Evolutionary conservation across 495 filamentous ascomycete species (phyloP), one percentile per base, ranked within the genome.

Genomic region (Terfezia claveryi): DNA sequence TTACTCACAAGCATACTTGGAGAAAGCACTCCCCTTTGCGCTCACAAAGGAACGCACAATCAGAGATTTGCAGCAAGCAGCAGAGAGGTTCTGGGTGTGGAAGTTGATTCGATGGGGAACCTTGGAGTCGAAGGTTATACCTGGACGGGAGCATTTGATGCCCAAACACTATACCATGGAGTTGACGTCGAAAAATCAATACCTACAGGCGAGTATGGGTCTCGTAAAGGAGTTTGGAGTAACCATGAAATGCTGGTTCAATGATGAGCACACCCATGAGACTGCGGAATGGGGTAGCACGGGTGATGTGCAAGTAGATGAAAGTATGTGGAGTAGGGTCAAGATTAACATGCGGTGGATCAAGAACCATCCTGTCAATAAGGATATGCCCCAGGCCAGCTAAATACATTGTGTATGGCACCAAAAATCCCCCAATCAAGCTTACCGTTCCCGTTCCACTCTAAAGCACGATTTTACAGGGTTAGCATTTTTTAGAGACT

Each of bases 291-390:
- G 54, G 54, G 81, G 69, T 57, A 78, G 73, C 61, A 70, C 68
- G 59, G 76, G 78, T 57, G 74, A 79, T 57, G 80, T 80, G 7
- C 73, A 75, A 66, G 69, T 87, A 41, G 63, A 56, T 0, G 64
- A 70, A 20, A 46, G 14, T 20, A 46, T 14, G 12, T 46, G 41
- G 41, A 46, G 41, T 46, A 46, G 69, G 41, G 8, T 46, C 41
- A 46, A 46, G 41, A 4, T 46, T 14, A 46, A 46, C 41, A 46
- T 46, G 41, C 12, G 41, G 41, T 46, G 41, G 41, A 46, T 14
- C 14, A 32, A 32, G 27, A 32, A 7, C 27, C 27, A 32, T 32
- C 27, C 27, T 32, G 1, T 7, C 27, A 32, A 32, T 32, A 32
- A 32, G 27, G 27, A 4, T 32, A 7, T 32, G 7, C 27, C 27